Conservation (phyloP, 495 filamentous ascomycete species). For the Talaromyces stipitatus region DNA sequence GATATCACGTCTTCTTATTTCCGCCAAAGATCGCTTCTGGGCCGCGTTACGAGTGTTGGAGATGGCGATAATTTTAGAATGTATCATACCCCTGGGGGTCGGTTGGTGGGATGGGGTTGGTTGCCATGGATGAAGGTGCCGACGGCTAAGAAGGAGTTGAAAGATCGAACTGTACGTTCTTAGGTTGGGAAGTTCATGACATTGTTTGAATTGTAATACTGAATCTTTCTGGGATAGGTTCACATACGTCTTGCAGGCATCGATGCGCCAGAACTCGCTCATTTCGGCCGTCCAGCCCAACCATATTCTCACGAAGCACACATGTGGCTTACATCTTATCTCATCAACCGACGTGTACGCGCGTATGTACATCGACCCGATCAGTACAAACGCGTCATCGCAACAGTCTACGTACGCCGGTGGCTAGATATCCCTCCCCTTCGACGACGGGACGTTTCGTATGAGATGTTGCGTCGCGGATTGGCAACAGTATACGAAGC, state of each 20-base stretch:
- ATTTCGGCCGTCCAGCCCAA: conserved; percentile 85
- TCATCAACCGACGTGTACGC: conserved; percentile 67
- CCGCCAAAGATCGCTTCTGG: conserved; percentile 66
- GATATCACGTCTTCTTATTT: conserved; percentile 62
- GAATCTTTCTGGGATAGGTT: conserved; percentile 34
- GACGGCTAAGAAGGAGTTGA: conserved; percentile 54
- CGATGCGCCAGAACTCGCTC: conserved; percentile 86
- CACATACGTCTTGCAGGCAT: conserved; percentile 83
- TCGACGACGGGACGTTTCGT: conserved; percentile 68
- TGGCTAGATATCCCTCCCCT: conserved; percentile 49
- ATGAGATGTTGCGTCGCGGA: conserved; percentile 79
- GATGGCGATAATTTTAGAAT: conserved; percentile 93
- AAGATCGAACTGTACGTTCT: conserved; percentile 62
- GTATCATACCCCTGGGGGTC: conserved; percentile 88
- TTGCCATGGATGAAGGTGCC: conserved; percentile 68
- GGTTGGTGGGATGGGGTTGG: conserved; percentile 87
- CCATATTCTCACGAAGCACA: conserved; percentile 75
- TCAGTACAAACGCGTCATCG: conserved; percentile 88
- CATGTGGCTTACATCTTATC: conserved; percentile 63
- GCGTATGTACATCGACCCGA: conserved; percentile 75
- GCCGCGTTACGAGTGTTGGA: conserved; percentile 84
- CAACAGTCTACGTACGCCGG: conserved; percentile 68
- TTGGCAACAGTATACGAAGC: conserved; percentile 89
- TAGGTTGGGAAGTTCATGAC: background rate
- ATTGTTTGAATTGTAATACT: background rate